Evolutionary conservation across 192 early-diverging fungal species (phyloP).

Genomic region (Pecoramyces ruminantium): DNA sequence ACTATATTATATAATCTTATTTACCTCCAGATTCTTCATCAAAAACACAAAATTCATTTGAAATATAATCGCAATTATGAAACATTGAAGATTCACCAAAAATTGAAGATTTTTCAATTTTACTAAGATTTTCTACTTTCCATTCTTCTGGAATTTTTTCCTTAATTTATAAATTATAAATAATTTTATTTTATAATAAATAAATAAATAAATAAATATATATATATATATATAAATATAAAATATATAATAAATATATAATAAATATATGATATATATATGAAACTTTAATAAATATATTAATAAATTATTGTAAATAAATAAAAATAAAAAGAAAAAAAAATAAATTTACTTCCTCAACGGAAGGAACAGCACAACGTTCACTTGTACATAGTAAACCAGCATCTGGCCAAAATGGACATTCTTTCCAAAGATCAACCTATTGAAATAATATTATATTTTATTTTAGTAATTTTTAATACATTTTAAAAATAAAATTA

Average conservation of each 20-base stretch:
- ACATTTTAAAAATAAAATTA: too few relatives aligned
- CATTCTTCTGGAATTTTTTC: slow-evolving; percentile 28
- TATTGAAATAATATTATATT: too few relatives aligned
- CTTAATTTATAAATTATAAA: too few relatives aligned
- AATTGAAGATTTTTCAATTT: slow-evolving; percentile 46
- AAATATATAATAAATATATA: too few relatives aligned
- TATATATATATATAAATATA: too few relatives aligned
- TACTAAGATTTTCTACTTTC: slow-evolving; percentile 43
- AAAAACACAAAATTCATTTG: background rate
- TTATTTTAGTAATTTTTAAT: too few relatives aligned
- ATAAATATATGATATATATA: too few relatives aligned
- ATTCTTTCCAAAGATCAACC: slow-evolving; percentile 73
- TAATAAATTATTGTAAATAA: too few relatives aligned
- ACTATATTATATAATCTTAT: slow-evolving; percentile 13
- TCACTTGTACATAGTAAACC: slow-evolving; percentile 55
- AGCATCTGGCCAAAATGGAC: slow-evolving; percentile 79
- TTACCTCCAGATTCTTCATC: slow-evolving; percentile 14
- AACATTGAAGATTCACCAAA: background rate
- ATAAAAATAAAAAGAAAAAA: too few relatives aligned
- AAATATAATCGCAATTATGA: background rate
- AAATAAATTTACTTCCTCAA: slow-evolving; percentile 51
- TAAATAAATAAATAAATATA: too few relatives aligned
- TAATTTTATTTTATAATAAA: too few relatives aligned
- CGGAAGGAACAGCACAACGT: slow-evolving; percentile 70
- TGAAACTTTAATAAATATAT: too few relatives aligned